Conservation (phyloP, 2,329 filamentous ascomycete genomes). For the Leptodontidium sp. region DNA sequence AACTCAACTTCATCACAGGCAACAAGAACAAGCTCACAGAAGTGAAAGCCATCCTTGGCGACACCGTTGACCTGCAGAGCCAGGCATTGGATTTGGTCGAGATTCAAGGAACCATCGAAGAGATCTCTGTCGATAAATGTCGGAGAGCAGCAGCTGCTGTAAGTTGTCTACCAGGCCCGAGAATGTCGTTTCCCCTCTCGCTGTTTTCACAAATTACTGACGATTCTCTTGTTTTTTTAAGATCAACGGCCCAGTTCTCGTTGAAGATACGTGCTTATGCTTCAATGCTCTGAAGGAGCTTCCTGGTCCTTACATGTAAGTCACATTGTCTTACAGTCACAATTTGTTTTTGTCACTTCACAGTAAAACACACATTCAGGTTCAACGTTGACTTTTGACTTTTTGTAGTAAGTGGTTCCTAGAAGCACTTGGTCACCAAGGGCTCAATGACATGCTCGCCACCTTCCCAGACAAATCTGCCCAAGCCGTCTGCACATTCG, state of each 20-base stretch:
- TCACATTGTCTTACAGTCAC: not conserved
- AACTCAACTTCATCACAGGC: conserved; percentile 93
- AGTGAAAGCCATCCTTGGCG: conserved; percentile 84
- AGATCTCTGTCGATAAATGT: conserved; percentile 90
- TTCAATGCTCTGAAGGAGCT: conserved; percentile 91
- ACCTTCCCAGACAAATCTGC: conserved; percentile 91
- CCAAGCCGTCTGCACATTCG: conserved; percentile 95
- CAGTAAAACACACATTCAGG: not conserved
- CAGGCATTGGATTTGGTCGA: conserved; percentile 84
- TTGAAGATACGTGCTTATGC: conserved; percentile 95
- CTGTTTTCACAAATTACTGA: not conserved
- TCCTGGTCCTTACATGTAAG: conserved; percentile 93
- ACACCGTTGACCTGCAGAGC: conserved; percentile 74
- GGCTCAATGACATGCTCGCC: conserved; percentile 88
- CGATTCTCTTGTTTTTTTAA: conserved; percentile 47
- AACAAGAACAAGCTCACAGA: conserved; percentile 94
- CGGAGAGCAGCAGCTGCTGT: conserved; percentile 81
- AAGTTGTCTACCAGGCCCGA: conserved; percentile 42
- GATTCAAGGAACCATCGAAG: conserved; percentile 90
- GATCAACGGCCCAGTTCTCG: conserved; percentile 87
- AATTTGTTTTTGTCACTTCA: not conserved
- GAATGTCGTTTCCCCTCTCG: no score
- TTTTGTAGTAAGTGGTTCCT: conserved; percentile 89
- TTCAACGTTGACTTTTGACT: conserved; percentile 5
- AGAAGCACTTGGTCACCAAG: conserved; percentile 78